Percentiles rank a stretch among this genome's conserved stretches.
Conservation (phyloP, 345 rosid genomes). For the Eucalyptus shirleyi region DNA sequence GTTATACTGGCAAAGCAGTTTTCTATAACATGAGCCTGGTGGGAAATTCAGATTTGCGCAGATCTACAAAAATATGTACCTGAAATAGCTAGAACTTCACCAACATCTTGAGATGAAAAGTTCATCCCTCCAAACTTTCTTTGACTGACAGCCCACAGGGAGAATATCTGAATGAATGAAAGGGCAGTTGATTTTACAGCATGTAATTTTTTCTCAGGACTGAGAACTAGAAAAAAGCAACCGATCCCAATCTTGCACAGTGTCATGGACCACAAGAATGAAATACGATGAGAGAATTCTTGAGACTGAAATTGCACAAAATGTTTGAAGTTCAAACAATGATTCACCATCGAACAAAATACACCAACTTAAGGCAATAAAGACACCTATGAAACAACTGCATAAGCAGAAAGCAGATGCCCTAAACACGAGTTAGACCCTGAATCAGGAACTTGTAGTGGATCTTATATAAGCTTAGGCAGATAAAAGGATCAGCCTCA, state of each 20-base stretch:
- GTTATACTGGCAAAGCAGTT: neutral
- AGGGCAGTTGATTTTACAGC: neutral
- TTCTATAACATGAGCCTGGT: neutral
- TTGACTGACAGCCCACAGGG: constrained; percentile 60
- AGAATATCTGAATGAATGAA: constrained; percentile 19
- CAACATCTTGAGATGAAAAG: constrained; percentile 54
- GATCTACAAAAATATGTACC: constrained; percentile 1
- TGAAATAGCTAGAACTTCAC: constrained; percentile 54
- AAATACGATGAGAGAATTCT: neutral
- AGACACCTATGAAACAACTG: neutral
- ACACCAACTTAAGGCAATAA: neutral
- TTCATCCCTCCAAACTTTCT: constrained; percentile 48
- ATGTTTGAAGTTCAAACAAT: neutral
- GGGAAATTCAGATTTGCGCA: neutral
- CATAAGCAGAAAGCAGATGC: neutral
- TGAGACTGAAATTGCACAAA: neutral
- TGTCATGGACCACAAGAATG: neutral
- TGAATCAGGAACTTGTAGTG: neutral
- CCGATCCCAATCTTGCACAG: neutral
- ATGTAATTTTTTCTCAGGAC: neutral
- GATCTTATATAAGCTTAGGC: neutral
- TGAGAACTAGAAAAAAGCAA: neutral
- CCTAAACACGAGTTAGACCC: neutral
- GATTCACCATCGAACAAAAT: neutral
- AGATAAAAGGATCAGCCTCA: neutral